phyloP scores from a whole-genome alignment of 495 filamentous ascomycete genomes.

The Lineolata rhizophorae region DNA sequence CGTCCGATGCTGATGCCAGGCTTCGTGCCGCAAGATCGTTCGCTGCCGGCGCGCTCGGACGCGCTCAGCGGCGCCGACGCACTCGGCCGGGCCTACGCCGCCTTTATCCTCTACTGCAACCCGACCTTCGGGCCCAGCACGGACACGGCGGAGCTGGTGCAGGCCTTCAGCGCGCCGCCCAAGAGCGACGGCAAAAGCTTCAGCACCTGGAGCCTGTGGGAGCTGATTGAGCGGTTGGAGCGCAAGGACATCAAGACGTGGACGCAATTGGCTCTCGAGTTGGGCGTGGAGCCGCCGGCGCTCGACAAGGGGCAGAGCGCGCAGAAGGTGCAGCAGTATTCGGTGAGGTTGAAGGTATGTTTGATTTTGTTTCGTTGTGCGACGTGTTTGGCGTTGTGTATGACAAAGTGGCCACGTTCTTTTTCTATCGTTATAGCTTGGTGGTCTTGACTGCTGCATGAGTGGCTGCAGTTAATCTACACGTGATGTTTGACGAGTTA shows the following conservation, averaged over 20 bases:
- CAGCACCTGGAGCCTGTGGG: constrained; percentile 58
- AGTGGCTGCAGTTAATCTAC: too few species aligned
- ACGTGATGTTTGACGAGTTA: too few species aligned
- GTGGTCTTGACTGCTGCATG: too few species aligned
- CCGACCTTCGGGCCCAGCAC: constrained; percentile 16
- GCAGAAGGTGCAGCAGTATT: constrained; percentile 96
- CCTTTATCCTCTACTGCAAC: constrained; percentile 74
- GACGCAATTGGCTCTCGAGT: constrained; percentile 70
- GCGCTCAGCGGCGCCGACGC: constrained; percentile 47
- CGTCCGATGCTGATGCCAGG: too few species aligned
- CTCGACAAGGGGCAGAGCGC: constrained; percentile 74
- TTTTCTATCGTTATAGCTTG: constrained; percentile 1
- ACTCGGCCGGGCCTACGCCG: constrained; percentile 71
- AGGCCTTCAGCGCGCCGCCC: constrained; percentile 64
- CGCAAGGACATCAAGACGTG: constrained; percentile 87
- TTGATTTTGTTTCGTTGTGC: constrained; percentile 1
- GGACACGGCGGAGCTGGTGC: constrained; percentile 38
- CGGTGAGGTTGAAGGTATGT: constrained; percentile 72
- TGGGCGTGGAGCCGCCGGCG: constrained; percentile 79
- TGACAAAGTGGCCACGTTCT: neutral
- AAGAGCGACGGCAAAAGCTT: constrained; percentile 88
- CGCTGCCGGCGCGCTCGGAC: constrained; percentile 45
- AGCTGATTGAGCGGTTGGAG: constrained; percentile 66
- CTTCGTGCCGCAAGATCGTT: constrained; percentile 15
- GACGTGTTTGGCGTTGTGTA: too few species aligned